These are phyloP conservation scores for Arabis alpina DNA, from an alignment of 345 rosid genomes.

Conservation along the genomic window DNA sequence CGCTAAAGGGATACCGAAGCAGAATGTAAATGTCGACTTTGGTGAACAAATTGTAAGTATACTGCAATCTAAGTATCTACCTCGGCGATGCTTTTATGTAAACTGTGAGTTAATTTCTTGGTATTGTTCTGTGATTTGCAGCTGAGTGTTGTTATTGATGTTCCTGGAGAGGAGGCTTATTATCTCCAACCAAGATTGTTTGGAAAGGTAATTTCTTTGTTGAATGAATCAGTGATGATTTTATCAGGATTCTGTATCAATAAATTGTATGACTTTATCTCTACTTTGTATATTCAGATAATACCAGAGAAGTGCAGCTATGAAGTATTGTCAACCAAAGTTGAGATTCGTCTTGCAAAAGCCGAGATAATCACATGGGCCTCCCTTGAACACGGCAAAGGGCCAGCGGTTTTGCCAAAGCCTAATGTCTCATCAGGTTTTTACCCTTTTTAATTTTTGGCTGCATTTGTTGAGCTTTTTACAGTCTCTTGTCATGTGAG, in stretches of 20 bases:
- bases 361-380: too few species aligned
- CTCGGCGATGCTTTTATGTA: not conserved
- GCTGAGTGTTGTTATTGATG: conserved; percentile 74
- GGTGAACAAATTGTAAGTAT: conserved; percentile 95
- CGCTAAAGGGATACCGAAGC: conserved; percentile 74
- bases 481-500: conserved; percentile 5
- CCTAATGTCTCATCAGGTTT: too few species aligned
- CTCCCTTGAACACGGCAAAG: too few species aligned
- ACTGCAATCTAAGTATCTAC: conserved; percentile 23
- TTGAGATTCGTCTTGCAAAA: too few species aligned
- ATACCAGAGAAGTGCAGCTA: conserved; percentile 73
- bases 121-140: conserved; percentile 45
- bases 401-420: too few species aligned
- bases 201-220: conserved; percentile 66
- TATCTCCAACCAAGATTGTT: conserved; percentile 85
- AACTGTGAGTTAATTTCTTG: not conserved
- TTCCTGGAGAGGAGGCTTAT: conserved; percentile 75
- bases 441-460: conserved; percentile 48
- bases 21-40: conserved; percentile 61
- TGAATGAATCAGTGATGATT: not conserved
- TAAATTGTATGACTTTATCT: not conserved
- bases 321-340: conserved; percentile 70
- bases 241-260: not conserved
- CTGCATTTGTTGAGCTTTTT: not conserved
- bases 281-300: conserved; percentile 51